Percentiles rank a stretch among this genome's conserved stretches.
Conservation (phyloP, 345 rosid species). For the Combretum micranthum region DNA sequence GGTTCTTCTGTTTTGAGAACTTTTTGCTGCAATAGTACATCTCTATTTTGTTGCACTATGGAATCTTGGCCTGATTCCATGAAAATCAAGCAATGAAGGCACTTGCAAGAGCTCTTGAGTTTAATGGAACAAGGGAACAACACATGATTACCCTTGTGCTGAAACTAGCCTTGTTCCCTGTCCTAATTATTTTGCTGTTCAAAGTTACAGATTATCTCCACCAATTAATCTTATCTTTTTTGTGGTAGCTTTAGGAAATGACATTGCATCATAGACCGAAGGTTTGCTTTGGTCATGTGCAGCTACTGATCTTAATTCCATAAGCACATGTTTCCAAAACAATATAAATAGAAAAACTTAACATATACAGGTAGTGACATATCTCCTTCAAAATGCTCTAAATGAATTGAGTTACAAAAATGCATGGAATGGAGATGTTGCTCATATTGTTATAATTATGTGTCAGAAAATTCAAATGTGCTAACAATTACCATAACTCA, state of each 20-base stretch:
- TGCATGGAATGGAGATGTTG: too few species aligned
- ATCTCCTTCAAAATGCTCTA: too few species aligned
- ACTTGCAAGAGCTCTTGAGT: background rate
- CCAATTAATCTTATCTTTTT: background rate
- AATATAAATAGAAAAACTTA: too few species aligned
- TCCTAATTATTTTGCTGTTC: conserved; percentile 2
- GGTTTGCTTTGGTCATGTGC: too few species aligned
- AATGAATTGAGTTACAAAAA: too few species aligned
- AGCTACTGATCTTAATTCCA: too few species aligned
- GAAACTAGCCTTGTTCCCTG: conserved; percentile 1
- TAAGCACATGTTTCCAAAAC: too few species aligned
- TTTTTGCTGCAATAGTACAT: background rate
- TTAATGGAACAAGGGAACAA: background rate
- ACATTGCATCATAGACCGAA: background rate
- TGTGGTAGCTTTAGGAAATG: background rate
- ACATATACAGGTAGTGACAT: too few species aligned
- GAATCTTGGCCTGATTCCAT: background rate
- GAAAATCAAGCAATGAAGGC: conserved; percentile 2
- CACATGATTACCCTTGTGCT: background rate
- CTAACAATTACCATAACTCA: too few species aligned
- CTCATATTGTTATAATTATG: too few species aligned
- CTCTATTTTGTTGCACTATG: background rate
- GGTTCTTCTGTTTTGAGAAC: too few species aligned
- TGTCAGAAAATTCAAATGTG: too few species aligned
- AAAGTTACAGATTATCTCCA: background rate